These are phyloP conservation scores for Xylaria venustula DNA, from an alignment of 495 filamentous ascomycete genomes.

Conservation along the genomic window DNA sequence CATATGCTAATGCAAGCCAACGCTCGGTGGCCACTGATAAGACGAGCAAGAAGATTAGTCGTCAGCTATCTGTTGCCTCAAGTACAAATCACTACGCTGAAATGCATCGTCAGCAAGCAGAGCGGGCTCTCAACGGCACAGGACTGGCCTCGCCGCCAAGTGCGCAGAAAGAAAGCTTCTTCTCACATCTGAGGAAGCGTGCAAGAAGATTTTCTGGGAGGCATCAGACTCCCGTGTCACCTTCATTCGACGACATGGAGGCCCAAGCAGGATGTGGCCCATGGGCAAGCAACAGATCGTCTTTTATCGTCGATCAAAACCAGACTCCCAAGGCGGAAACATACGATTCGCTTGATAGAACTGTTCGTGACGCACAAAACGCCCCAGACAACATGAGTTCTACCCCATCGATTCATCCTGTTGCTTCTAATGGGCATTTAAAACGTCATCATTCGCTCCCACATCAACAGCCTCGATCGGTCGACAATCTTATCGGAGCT, in stretches of 20 bases:
- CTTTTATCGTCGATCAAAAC: slow-evolving; percentile 73
- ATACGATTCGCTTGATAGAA: slow-evolving; percentile 72
- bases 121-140: slow-evolving; percentile 82
- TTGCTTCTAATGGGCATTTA: slow-evolving; percentile 51
- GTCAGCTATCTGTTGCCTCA: slow-evolving; percentile 95
- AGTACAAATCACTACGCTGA: slow-evolving; percentile 85
- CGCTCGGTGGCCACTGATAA: slow-evolving; percentile 51
- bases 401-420: slow-evolving; percentile 51
- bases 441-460: slow-evolving; percentile 76
- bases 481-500: slow-evolving; percentile 59
- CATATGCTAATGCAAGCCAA: slow-evolving; percentile 30
- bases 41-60: slow-evolving; percentile 85
- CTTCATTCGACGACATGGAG: slow-evolving; percentile 76
- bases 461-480: slow-evolving; percentile 62
- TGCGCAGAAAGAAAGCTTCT: slow-evolving; percentile 89
- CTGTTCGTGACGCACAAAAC: slow-evolving; percentile 69
- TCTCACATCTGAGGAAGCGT: slow-evolving; percentile 93
- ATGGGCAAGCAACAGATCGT: slow-evolving; percentile 80
- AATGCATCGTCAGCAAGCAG: slow-evolving; percentile 84
- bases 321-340: slow-evolving; percentile 59
- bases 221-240: slow-evolving; percentile 72
- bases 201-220: slow-evolving; percentile 90
- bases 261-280: slow-evolving; percentile 88
- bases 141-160: slow-evolving; percentile 62
- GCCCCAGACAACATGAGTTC: slow-evolving; percentile 58